Evolutionary conservation across 2,329 filamentous ascomycete genomes (phyloP), one percentile per base, ranked within the genome.

Genomic region (Westerdykella sp.): DNA sequence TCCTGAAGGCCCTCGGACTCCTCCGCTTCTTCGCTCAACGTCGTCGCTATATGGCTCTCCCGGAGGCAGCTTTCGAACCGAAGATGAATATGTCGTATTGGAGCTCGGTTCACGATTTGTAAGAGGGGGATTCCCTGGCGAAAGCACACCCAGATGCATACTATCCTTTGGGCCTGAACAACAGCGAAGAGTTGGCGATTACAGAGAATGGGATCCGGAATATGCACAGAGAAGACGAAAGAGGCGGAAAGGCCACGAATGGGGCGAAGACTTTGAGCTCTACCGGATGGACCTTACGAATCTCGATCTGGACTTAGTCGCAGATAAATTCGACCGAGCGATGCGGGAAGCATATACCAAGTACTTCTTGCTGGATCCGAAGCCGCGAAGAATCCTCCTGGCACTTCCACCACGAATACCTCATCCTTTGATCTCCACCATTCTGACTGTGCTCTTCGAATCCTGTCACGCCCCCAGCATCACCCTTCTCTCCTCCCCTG

Each of bases 31-130:
- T 68, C 80, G 57, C 65, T 85, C 53, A 74, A 82, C 57, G 71
- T 83, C 57, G 51, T 74, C 75, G 15, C 72, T 75, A 40, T 79
- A 75, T 51, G 77, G 76, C 23, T 82, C 80, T 5, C 77, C 79
- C 2, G 72, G 75, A 37, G 71, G 72, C 25, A 72, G 71, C 18
- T 80, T 77, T 49, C 78, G 80, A 15, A 60, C 63, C 39, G 75
- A 80, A 44, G 89, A 95, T 56, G 93, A 98, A 59, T 93, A 96
- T 53, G 74, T 84, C 6, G 77, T 98, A 34, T 73, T 96, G 40
- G 89, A 97, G 63, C 65, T 97, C 30, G 90, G 89, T 1, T 79
- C 86, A 9, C 80, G 91, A 16, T 84, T 81, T 66, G 66, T 97
- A 21, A 81, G 85, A 36, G 83, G 85, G 9, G 93, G 93, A 0